These are phyloP conservation scores for Tricholomella constricta DNA, from an alignment of 768 basidiomycete species.

Conservation along the genomic window DNA sequence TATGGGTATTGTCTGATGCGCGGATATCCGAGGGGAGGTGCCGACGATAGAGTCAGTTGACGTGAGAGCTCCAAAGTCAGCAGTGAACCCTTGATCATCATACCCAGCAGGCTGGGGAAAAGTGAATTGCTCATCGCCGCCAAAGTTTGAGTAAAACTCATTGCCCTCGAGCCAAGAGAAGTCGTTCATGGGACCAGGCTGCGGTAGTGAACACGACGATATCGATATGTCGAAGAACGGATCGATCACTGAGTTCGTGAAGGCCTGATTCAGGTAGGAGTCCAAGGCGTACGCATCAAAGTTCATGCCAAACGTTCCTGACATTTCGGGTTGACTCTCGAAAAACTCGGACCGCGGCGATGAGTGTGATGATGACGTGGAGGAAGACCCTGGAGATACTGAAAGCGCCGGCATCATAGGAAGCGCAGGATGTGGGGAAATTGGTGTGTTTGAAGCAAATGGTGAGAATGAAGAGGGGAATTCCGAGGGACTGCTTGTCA, in stretches of 20 bases:
- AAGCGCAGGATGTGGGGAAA: slow-evolving; percentile 18
- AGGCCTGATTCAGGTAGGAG: slow-evolving; percentile 33
- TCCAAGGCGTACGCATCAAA: slow-evolving; percentile 34
- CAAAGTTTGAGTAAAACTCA: slow-evolving; percentile 35
- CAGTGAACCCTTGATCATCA: slow-evolving; percentile 20
- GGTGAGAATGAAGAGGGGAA: slow-evolving; percentile 9
- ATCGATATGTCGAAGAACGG: slow-evolving; percentile 38
- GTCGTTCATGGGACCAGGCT: slow-evolving; percentile 24
- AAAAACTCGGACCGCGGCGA: slow-evolving; percentile 42
- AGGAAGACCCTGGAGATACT: slow-evolving; percentile 35
- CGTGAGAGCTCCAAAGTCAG: slow-evolving; percentile 16
- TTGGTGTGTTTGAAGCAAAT: slow-evolving; percentile 9
- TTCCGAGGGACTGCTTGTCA: slow-evolving; percentile 13
- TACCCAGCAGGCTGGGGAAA: slow-evolving; percentile 14
- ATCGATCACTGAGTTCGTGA: slow-evolving; percentile 37
- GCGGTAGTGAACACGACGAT: slow-evolving; percentile 30
- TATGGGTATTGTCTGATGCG: slow-evolving; percentile 8
- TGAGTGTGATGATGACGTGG: slow-evolving; percentile 37
- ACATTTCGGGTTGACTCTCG: slow-evolving; percentile 30
- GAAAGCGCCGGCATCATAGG: slow-evolving; percentile 12
- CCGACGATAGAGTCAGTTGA: slow-evolving; percentile 3
- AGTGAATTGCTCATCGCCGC: slow-evolving; percentile 23
- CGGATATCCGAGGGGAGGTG: slow-evolving; percentile 20
- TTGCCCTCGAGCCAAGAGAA: slow-evolving; percentile 38
- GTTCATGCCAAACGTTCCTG: slow-evolving; percentile 32